phyloP scores from a whole-genome alignment of 139 green algal genomes.

The Chlamydomonas eustigma region DNA sequence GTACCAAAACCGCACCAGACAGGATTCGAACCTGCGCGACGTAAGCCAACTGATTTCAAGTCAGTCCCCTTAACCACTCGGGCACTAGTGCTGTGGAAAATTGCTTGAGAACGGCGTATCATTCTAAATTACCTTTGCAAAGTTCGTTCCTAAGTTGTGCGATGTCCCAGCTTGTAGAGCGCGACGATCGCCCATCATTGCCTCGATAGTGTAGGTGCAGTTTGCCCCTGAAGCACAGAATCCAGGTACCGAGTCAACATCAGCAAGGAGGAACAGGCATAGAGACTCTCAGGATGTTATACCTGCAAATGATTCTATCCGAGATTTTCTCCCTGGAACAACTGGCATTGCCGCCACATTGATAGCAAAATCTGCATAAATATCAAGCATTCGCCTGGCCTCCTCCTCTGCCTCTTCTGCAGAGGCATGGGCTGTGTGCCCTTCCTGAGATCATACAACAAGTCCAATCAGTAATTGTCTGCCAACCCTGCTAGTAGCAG shows the following conservation, averaged over 20 bases:
- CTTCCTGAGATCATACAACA: constrained; percentile 88
- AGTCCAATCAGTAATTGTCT: no score
- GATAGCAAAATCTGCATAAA: constrained; percentile 54
- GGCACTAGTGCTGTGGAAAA: constrained; percentile 5
- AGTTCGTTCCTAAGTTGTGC: constrained; percentile 97
- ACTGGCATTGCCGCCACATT: constrained; percentile 89
- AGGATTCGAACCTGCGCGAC: constrained; percentile 19
- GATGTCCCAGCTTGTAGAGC: constrained; percentile 93
- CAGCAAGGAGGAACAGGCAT: not conserved
- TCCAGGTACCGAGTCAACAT: no score
- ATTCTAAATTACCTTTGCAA: constrained; percentile 67
- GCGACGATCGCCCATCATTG: constrained; percentile 94
- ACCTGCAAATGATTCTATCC: constrained; percentile 83
- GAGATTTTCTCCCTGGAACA: constrained; percentile 87
- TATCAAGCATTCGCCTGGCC: constrained; percentile 65
- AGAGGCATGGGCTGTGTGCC: constrained; percentile 95
- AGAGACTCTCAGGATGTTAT: not conserved
- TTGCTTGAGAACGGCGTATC: not conserved
- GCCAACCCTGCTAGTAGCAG: no score
- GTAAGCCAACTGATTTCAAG: constrained; percentile 12
- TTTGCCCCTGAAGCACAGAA: constrained; percentile 63
- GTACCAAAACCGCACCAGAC: not conserved
- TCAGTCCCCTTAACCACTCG: constrained; percentile 20
- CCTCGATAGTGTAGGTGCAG: constrained; percentile 96
- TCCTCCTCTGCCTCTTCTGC: constrained; percentile 89